These are phyloP conservation scores for Myrmaecium sp. DNA, from an alignment of 2,329 filamentous ascomycete genomes.

Conservation along the genomic window DNA sequence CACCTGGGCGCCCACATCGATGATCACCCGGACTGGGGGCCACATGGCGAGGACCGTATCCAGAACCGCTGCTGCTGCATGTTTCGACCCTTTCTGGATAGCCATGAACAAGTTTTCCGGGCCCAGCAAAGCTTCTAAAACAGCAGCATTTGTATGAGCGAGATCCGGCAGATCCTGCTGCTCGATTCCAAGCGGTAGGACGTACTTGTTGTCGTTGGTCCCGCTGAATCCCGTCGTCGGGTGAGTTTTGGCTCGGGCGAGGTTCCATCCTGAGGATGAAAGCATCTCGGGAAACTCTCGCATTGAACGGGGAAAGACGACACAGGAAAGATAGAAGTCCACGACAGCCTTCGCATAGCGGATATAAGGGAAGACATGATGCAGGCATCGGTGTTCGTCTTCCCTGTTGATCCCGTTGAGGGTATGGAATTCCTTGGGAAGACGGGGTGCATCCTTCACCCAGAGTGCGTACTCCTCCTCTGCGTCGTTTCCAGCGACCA, in stretches of 20 bases:
- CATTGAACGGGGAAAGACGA: conserved; percentile 45
- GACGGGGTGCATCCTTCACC: conserved; percentile 15
- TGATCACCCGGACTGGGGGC: conserved; percentile 37
- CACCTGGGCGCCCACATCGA: conserved; percentile 57
- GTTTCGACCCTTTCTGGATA: too few species aligned
- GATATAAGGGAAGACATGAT: conserved; percentile 38
- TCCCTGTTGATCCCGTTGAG: conserved; percentile 18
- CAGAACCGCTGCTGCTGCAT: too few species aligned
- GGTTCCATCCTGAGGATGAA: conserved; percentile 50
- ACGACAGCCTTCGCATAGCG: conserved; percentile 36
- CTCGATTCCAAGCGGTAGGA: conserved; percentile 39
- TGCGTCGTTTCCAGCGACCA: conserved; percentile 36
- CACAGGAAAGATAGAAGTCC: conserved; percentile 43
- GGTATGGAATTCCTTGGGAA: conserved; percentile 21
- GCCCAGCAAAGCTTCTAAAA: conserved; percentile 41
- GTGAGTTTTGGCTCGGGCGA: too few species aligned
- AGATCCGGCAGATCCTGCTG: conserved; percentile 40
- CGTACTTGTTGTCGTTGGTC: conserved; percentile 44
- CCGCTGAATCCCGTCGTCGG: conserved; percentile 52
- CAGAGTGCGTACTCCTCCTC: conserved; percentile 35
- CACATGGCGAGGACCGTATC: too few species aligned
- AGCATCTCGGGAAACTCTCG: conserved; percentile 48
- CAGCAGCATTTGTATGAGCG: conserved; percentile 49
- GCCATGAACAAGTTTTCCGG: conserved; percentile 13
- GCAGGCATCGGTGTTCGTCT: conserved; percentile 32